Evolutionary conservation across 2,329 filamentous ascomycete genomes (phyloP).

Genomic region (Cladosporium sp.): DNA sequence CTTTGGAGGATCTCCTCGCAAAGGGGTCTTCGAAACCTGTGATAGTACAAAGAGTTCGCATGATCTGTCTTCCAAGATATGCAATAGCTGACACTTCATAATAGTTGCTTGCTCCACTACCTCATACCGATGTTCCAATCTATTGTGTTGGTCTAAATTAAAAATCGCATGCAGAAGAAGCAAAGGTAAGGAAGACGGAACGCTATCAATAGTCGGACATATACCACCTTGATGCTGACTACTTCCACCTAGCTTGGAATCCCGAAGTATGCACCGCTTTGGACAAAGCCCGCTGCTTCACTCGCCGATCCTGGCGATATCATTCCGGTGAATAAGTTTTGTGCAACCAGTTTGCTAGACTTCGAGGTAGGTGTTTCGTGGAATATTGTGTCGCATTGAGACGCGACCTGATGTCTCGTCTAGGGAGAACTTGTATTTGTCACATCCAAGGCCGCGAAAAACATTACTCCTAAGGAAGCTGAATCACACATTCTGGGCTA

Average conservation of each 20-base stretch:
- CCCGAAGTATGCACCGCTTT: neutral
- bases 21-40: neutral
- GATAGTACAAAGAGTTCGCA: neutral
- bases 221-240: neutral
- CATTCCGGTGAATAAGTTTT: neutral
- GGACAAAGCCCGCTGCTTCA: neutral
- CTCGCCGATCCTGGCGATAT: neutral
- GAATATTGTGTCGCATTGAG: neutral
- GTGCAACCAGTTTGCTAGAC: neutral
- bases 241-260: neutral
- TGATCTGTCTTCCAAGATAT: neutral
- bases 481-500: conserved; percentile 56
- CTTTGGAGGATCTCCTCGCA: neutral
- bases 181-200: neutral
- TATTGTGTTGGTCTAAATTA: neutral
- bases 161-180: neutral
- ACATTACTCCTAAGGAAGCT: conserved; percentile 49
- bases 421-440: neutral
- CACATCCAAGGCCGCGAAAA: conserved; percentile 47
- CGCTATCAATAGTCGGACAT: neutral
- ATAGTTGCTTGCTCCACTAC: neutral
- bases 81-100: neutral
- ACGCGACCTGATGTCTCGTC: neutral
- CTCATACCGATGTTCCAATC: neutral
- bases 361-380: neutral